Conservation (phyloP, 2,329 filamentous ascomycete genomes). For the Scedosporium minutisporum region DNA sequence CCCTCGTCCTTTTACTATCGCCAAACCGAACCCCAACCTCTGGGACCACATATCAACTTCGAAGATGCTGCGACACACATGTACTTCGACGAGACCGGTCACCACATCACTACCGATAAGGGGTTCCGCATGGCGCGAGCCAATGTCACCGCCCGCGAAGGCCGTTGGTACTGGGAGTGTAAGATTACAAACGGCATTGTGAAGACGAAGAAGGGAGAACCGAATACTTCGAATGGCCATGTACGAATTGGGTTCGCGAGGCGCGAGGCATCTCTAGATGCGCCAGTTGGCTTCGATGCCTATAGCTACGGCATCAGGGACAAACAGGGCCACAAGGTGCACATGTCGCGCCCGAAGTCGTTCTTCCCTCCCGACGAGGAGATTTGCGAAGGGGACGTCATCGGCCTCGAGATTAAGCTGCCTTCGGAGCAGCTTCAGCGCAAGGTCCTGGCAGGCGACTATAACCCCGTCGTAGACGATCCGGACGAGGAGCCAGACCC, state of each 20-base stretch:
- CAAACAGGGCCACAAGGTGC: constrained; percentile 80
- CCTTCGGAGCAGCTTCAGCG: constrained; percentile 78
- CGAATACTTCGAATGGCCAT: constrained; percentile 44
- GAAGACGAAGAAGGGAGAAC: constrained; percentile 28
- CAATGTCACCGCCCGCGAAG: constrained; percentile 83
- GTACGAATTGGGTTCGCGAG: constrained; percentile 83
- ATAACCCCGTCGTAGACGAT: constrained; percentile 74
- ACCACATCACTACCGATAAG: constrained; percentile 78
- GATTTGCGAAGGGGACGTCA: constrained; percentile 82
- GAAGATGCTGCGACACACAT: constrained; percentile 84
- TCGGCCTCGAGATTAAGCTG: constrained; percentile 85
- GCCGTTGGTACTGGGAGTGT: constrained; percentile 89
- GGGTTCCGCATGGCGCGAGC: constrained; percentile 86
- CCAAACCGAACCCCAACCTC: constrained; percentile 77
- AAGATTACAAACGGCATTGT: constrained; percentile 72
- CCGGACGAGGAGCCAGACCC: constrained; percentile 45
- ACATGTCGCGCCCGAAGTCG: constrained; percentile 86
- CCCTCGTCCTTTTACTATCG: constrained; percentile 82
- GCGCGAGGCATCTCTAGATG: constrained; percentile 71
- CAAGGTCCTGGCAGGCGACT: constrained; percentile 78
- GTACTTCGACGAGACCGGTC: constrained; percentile 66
- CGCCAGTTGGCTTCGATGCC: constrained; percentile 76
- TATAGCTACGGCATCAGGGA: constrained; percentile 94
- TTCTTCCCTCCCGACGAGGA: constrained; percentile 74
- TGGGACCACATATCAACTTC: constrained; percentile 77